These are phyloP conservation scores for Blastomyces emzantsi DNA, from an alignment of 2,329 filamentous ascomycete species.

Conservation along the genomic window DNA sequence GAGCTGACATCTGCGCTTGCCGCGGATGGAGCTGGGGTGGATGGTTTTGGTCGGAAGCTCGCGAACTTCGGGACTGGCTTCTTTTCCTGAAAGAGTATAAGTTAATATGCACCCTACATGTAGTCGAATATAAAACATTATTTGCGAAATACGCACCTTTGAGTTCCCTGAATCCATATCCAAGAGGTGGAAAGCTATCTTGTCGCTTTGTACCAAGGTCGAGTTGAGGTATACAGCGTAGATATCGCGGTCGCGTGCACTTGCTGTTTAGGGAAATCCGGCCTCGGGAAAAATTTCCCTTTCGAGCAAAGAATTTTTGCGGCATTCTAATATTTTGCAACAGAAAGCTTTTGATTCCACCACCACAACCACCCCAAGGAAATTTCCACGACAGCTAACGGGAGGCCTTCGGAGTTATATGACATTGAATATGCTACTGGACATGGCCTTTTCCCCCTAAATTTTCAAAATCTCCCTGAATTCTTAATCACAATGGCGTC, in stretches of 20 bases:
- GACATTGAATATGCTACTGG: constrained; percentile 4
- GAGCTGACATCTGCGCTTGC: not conserved
- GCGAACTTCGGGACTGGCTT: constrained; percentile 58
- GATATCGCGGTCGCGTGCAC: constrained; percentile 14
- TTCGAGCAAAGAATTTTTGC: constrained; percentile 11
- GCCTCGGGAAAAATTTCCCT: constrained; percentile 23
- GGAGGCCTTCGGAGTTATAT: not conserved
- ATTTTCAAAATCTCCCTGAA: not conserved
- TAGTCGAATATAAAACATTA: not conserved
- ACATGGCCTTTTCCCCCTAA: constrained; percentile 3
- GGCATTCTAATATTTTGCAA: constrained; percentile 17
- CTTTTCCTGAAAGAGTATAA: constrained; percentile 24
- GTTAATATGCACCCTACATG: not conserved
- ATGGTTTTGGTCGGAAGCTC: constrained; percentile 56
- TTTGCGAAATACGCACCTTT: constrained; percentile 24
- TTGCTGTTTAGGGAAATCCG: constrained; percentile 15
- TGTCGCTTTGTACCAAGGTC: constrained; percentile 14
- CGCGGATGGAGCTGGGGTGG: not conserved
- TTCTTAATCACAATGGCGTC: constrained; percentile 57
- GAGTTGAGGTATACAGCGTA: not conserved
- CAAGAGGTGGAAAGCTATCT: constrained; percentile 15
- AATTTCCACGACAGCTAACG: not conserved
- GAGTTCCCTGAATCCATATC: constrained; percentile 31
- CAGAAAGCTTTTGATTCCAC: constrained; percentile 5
- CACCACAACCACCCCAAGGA: not conserved